phyloP scores from a whole-genome alignment of 2,329 filamentous ascomycete genomes.

The Xylaria polymorpha region DNA sequence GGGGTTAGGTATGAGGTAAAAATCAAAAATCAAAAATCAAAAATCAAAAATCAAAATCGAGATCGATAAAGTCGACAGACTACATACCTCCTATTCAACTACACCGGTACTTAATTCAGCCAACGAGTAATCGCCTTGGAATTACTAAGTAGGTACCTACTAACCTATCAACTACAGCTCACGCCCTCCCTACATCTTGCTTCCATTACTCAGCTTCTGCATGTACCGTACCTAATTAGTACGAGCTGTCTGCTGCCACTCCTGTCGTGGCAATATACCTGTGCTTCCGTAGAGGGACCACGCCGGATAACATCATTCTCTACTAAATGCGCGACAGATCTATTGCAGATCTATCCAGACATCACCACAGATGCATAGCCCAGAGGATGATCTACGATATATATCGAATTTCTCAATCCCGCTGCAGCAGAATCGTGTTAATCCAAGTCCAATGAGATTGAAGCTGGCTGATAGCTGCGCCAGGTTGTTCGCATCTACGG shows the following conservation, averaged over 20 bases:
- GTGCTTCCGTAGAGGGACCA: not conserved
- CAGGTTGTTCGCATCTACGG: constrained; percentile 1
- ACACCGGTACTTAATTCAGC: not conserved
- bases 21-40: not conserved
- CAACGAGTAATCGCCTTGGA: not conserved
- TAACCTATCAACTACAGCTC: not conserved
- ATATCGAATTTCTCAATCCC: not conserved
- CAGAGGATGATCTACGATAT: not conserved
- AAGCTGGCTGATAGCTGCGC: constrained; percentile 6
- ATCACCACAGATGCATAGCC: not conserved
- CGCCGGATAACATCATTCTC: not conserved
- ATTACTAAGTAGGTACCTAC: not conserved
- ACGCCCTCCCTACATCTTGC: not conserved
- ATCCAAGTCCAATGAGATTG: constrained; percentile 8
- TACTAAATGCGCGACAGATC: constrained; percentile 1
- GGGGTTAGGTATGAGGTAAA: too few relatives aligned
- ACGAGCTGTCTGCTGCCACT: not conserved
- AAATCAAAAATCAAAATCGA: not conserved
- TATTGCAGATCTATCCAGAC: constrained; percentile 12
- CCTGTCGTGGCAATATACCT: not conserved
- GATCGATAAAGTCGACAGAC: not conserved
- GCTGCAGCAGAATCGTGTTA: not conserved
- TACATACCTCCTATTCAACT: too few relatives aligned
- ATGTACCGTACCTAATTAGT: not conserved
- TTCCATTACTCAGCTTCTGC: not conserved